Conservation (phyloP, 495 filamentous ascomycete species). For the Penicillium roqueforti region DNA sequence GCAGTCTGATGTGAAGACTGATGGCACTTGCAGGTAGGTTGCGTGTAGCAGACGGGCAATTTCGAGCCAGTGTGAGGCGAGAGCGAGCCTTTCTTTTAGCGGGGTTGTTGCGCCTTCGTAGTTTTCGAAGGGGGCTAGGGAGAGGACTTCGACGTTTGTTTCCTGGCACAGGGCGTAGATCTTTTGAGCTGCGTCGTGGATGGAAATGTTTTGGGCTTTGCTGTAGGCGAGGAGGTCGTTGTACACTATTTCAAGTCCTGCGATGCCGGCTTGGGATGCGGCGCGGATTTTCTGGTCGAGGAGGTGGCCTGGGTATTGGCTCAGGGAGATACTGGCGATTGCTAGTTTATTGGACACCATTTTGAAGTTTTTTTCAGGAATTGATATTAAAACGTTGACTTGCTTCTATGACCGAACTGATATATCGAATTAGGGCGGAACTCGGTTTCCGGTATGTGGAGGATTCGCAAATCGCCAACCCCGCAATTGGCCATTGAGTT, state of each 20-base stretch:
- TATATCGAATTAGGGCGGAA: background rate
- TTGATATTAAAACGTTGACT: background rate
- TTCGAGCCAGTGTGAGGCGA: slow-evolving; percentile 63
- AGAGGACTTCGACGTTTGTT: slow-evolving; percentile 52
- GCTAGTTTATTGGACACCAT: slow-evolving; percentile 49
- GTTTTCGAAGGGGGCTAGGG: slow-evolving; percentile 70
- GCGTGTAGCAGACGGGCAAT: slow-evolving; percentile 56
- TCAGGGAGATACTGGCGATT: slow-evolving; percentile 63
- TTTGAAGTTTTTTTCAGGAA: slow-evolving; percentile 16
- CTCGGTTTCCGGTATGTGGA: background rate
- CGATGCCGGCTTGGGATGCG: slow-evolving; percentile 55
- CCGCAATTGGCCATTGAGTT: no score
- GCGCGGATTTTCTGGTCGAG: slow-evolving; percentile 58
- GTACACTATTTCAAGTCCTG: slow-evolving; percentile 67
- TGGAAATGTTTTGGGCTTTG: slow-evolving; percentile 27
- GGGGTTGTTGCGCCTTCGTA: slow-evolving; percentile 57
- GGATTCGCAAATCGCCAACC: no score
- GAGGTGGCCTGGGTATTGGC: slow-evolving; percentile 57
- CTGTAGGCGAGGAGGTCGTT: slow-evolving; percentile 61
- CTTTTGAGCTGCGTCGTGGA: slow-evolving; percentile 51
- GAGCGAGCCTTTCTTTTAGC: slow-evolving; percentile 53
- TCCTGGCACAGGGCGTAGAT: slow-evolving; percentile 51
- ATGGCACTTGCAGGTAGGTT: slow-evolving; percentile 63
- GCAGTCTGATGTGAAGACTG: slow-evolving; percentile 53
- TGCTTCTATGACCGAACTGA: background rate